Base-by-base conservation (phyloP, 2,329 filamentous ascomycete species). In the Penicillium sp. region DNA sequence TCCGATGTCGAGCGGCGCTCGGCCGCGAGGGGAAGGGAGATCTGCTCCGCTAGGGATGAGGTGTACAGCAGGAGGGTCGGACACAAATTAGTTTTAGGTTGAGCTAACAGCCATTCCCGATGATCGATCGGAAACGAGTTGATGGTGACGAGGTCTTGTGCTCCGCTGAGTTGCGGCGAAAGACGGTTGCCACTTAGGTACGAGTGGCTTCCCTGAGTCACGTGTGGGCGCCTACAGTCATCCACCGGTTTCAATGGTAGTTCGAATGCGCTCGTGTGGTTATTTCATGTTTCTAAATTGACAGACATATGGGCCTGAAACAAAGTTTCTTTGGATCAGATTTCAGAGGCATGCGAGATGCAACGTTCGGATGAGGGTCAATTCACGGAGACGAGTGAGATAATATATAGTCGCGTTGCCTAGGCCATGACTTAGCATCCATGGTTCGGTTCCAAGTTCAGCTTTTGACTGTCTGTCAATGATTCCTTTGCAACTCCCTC, bases 1-100 rank as follows among this genome's bases (percentile, higher is more conserved):
- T 66, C 65, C 58, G 59, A 61, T 61, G 45, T 54, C 61, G 47
- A 63, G 69, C 71, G 70, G 71, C 71, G 54, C 70, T 65, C 45
- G 67, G 71, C 71, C 71, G 71, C 68, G 56, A 43, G 54, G 44
- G 55, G 53, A 57, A 42, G 39, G 43, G 48, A 38, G 42, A 51
- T 53, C 42, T 54, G 45, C 60, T 61, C 62, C 61, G 58, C 48
- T 42, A 12, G 21, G 33, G 45, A 5, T 1, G 34, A 13, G 34
- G 45, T 47, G 33, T 47, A 39, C 12, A 44, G 29, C 26, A 47
- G 45, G 43, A 26, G n/a, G 21, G 45, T 51, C 29, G 31, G 33
- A 48, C 18, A 46, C 24, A n/a, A 42, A 44, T 50, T 42, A 54
- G 26, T 47, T 39, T 31, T 60, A 39, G 45, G 36, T 56, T 34